Percentiles rank a stretch among this genome's conserved stretches.
phyloP scores from a whole-genome alignment of 2,329 filamentous ascomycete species.

The Magnaporthiopsis poae region DNA sequence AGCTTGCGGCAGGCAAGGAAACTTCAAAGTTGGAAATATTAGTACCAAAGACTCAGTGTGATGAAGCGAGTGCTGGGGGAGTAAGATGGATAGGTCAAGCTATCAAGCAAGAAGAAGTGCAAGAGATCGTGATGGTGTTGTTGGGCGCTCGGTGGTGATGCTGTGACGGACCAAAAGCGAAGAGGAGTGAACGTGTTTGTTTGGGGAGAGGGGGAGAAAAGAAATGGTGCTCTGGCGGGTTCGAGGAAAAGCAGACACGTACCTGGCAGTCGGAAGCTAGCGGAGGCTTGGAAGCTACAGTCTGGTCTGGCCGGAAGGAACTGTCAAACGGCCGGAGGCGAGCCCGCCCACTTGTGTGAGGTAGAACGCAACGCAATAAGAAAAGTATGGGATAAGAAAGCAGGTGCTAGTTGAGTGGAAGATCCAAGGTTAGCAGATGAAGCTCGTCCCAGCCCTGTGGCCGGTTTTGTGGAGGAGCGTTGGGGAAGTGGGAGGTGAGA shows the following conservation, averaged over 20 bases:
- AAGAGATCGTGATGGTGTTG: conserved; percentile 41
- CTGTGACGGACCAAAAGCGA: conserved; percentile 14
- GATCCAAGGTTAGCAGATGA: not conserved
- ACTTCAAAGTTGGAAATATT: conserved; percentile 30
- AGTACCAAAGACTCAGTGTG: conserved; percentile 40
- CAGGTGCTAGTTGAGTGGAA: not conserved
- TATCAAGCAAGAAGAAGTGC: conserved; percentile 47
- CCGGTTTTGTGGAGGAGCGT: not conserved
- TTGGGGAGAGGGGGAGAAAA: not conserved
- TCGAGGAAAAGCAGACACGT: conserved; percentile 13
- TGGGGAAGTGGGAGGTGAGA: not conserved
- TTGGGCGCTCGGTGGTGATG: conserved; percentile 25
- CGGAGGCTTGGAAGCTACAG: not conserved
- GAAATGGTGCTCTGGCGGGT: conserved; percentile 10
- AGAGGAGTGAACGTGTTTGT: conserved; percentile 9
- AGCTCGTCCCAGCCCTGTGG: not conserved
- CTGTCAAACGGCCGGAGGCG: not conserved
- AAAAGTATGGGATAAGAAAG: not conserved
- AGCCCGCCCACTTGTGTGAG: not conserved
- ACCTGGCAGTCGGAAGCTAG: not conserved
- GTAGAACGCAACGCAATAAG: not conserved
- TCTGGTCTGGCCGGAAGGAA: not conserved
- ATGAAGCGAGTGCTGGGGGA: conserved; percentile 41
- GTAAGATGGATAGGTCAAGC: conserved; percentile 50
- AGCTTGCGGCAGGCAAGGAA: conserved; percentile 9